These are phyloP conservation scores for Aspergillus pseudoterreus DNA, from an alignment of 2,329 filamentous ascomycete genomes.

Conservation along the genomic window DNA sequence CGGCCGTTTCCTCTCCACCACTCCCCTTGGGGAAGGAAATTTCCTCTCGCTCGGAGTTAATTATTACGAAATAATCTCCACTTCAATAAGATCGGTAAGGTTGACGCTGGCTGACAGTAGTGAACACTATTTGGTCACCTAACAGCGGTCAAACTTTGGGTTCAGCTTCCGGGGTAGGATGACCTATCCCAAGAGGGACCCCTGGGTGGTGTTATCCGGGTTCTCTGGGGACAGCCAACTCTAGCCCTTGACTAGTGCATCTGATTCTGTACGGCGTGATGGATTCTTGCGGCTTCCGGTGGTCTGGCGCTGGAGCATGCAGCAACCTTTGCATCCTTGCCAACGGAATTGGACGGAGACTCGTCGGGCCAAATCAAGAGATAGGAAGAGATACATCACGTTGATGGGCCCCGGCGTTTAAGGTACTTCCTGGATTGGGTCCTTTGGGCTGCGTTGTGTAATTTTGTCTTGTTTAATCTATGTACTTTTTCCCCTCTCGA, in stretches of 20 bases:
- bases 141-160: slow-evolving; percentile 12
- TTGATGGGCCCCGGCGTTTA: neutral
- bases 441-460: slow-evolving; percentile 10
- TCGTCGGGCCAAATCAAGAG: slow-evolving; percentile 1
- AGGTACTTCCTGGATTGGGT: neutral
- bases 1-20: neutral
- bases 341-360: neutral
- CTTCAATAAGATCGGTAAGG: slow-evolving; percentile 9
- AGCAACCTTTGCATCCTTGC: neutral
- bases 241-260: slow-evolving; percentile 7
- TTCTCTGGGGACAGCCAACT: slow-evolving; percentile 2
- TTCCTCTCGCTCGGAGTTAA: neutral
- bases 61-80: slow-evolving; percentile 1
- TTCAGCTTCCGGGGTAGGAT: slow-evolving; percentile 13
- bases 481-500: neutral
- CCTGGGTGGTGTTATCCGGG: slow-evolving; percentile 8
- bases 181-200: slow-evolving; percentile 10
- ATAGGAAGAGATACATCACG: neutral
- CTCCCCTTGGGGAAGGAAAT: neutral
- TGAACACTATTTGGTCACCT: neutral
- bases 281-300: neutral
- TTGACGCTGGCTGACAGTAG: slow-evolving; percentile 6
- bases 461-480: neutral
- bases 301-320: neutral
- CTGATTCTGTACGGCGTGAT: slow-evolving; percentile 11